Base-by-base conservation (phyloP, 805 yeast species). In the Candida takata region DNA sequence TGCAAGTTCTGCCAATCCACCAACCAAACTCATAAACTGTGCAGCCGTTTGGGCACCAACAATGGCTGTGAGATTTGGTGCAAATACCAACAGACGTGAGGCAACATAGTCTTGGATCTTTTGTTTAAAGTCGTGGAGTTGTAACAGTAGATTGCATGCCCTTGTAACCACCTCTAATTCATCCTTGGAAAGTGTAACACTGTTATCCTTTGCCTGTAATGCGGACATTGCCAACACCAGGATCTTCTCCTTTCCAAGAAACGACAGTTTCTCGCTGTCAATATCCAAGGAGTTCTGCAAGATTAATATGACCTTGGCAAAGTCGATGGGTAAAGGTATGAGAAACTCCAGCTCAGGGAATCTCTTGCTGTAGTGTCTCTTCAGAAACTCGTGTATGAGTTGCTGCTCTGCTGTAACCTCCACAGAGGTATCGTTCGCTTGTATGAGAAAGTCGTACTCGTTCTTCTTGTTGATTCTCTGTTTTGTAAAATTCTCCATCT, bases 51-150 rank as follows among this genome's bases (percentile, higher is more conserved):
- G 62, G 0, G 94, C 64, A 0, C 95, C 94, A 3, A 90, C 65
- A 7, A 92, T 61, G 1, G 74, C 74, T 3, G 84, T 67, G 2
- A 84, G 58, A 54, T 92, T 90, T 2, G 97, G 98, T 0, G 95
- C 94, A 45, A 78, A 69, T 2, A 57, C 52, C 3, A 70, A 60
- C 16, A 84, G 65, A 46, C 76, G 71, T 1, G 67, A 53, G 0
- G 88, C 63, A 12, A 86, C 74, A 47, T 70, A 81, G 2, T 52
- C 38, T 1, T 76, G 66, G 8, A 86, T 65, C 25, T 58, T 55
- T 2, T 40, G 40, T 37, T 71, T 63, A 1, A 73, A 59, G 0
- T 54, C 57, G 29, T 68, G 63, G 10, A 85, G 60, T 8, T 62
- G 59, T 4, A 70, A 35, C 1, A 83, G 51, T 3, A 73, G 51